Evolutionary conservation across 108 stramenopile species (phyloP).

Genomic region (Stephanodiscus triporus): DNA sequence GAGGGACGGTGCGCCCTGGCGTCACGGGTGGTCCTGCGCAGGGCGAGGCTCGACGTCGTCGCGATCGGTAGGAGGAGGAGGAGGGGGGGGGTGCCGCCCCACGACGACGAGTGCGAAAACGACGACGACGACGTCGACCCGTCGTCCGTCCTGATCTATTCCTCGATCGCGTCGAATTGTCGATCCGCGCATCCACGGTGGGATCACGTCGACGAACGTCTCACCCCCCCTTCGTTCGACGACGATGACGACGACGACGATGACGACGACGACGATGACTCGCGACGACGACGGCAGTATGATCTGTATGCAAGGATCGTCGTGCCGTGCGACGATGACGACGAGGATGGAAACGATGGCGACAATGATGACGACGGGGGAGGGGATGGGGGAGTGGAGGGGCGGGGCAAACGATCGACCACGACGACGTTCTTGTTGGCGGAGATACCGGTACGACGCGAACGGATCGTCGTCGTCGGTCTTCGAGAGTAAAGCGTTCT

Average conservation of each 20-base stretch:
- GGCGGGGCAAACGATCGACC: too few species aligned
- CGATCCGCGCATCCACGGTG: not conserved
- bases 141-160: not conserved
- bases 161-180: too few species aligned
- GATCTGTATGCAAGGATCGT: too few species aligned
- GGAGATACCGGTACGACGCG: too few species aligned
- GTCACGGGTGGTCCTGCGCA: not conserved
- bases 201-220: constrained; percentile 21
- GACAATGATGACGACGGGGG: constrained; percentile 9
- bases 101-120: too few species aligned
- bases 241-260: not conserved
- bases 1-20: not conserved
- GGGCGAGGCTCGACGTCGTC: not conserved
- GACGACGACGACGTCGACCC: not conserved
- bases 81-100: too few species aligned
- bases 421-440: too few species aligned
- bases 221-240: too few species aligned
- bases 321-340: not conserved
- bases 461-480: too few species aligned
- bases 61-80: too few species aligned
- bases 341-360: not conserved
- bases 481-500: constrained; percentile 39
- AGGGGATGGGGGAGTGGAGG: constrained; percentile 2
- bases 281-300: too few species aligned
- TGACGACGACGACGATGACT: constrained; percentile 16